Percentiles rank a stretch among this genome's conserved stretches.
These are phyloP conservation scores for Scutellaria barbata DNA, from an alignment of 257 asterid genomes.

Conservation along the genomic window DNA sequence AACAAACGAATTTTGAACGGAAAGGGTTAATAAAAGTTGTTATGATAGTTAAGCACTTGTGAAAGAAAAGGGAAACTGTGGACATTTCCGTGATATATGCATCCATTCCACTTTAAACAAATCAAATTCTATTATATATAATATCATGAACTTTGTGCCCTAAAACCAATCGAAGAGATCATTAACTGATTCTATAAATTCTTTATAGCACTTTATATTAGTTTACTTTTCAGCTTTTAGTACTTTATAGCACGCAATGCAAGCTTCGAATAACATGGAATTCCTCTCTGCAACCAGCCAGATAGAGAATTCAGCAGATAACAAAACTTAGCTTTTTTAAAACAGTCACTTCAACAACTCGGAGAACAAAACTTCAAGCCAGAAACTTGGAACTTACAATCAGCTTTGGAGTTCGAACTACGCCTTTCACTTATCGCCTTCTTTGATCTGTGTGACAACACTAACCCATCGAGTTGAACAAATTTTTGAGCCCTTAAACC, in stretches of 20 bases:
- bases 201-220: background rate
- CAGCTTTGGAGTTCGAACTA: conserved; percentile 48
- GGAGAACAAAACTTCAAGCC: background rate
- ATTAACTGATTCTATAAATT: background rate
- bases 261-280: background rate
- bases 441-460: conserved; percentile 44
- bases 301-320: background rate
- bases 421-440: conserved; percentile 44
- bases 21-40: background rate
- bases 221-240: conserved; percentile 13
- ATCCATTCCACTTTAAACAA: background rate
- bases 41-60: conserved; percentile 1
- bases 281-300: background rate
- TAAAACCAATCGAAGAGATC: conserved; percentile 2
- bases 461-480: conserved; percentile 47
- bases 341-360: background rate
- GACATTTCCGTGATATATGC: background rate
- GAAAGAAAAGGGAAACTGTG: background rate
- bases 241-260: background rate
- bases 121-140: background rate
- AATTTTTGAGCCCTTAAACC: conserved; percentile 36
- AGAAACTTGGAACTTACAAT: conserved; percentile 46
- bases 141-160: background rate
- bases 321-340: background rate
- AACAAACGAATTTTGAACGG: background rate